Evolutionary conservation across 1,139 yeast species (phyloP), one percentile per base, ranked within the genome.

Genomic region (Sugiyamaella xylanicola): DNA sequence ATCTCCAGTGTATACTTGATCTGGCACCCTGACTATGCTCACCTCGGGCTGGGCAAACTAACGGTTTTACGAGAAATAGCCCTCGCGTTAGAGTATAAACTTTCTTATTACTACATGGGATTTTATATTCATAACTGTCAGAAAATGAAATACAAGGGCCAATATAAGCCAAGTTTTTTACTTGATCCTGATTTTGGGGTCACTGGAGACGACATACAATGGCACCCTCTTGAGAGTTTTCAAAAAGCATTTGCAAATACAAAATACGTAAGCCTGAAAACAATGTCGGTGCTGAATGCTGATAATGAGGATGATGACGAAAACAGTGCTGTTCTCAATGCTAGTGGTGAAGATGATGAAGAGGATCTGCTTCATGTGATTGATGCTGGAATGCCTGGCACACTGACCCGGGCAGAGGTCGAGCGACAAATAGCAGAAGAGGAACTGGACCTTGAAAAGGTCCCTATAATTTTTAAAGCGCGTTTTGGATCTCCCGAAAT

Each of bases 1-100:
- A 70, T 92, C 0, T 89, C 96, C 0, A 85, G 96, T 0, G 93
- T 92, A 0, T 92, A 91, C 66, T 87, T 91, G 65, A 83, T 91
- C 16, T 90, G 95, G 89, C 95, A 91, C 66, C 95, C 96, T 0
- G 92, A 84, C 58, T 86, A 78, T 68, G 83, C 85, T 1, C 77
- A 82, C 56, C 72, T 86, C 59, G 86, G 91, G 0, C 70, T 91
- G 40, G 98, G 98, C 0, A 87, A 89, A 29, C 68, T 91, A 1
- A 84, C 92, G 56, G 95, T 90, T 0, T 65, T 90, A 32, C 72
- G 88, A 40, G 98, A 92, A 65, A 73, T 89, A 49, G 76, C 82
- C 3, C 69, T 88, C 37, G 61, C 76, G 1, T 48, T 64, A 3
- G 68, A 70, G 32, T 64, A 72, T 11, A 64, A 73, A 1, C 68